phyloP scores from a whole-genome alignment of 768 basidiomycete species.

The Scleroderma bovista region DNA sequence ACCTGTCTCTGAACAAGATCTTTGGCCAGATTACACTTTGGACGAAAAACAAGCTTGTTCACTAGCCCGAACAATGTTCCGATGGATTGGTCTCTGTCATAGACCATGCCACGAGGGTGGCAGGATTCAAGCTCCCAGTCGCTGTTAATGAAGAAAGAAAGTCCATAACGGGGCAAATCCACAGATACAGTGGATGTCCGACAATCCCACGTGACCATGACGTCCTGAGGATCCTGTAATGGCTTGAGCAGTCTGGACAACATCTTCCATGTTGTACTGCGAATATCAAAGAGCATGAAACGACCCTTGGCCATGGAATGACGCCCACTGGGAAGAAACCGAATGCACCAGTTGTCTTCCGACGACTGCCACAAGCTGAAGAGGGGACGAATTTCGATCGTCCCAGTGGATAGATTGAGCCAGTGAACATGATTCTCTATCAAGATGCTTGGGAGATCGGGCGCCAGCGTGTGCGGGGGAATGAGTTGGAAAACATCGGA shows the following conservation, averaged over 20 bases:
- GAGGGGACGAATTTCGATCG: slow-evolving; percentile 25
- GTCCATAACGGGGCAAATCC: slow-evolving; percentile 35
- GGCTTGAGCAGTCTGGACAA: neutral
- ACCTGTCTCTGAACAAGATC: slow-evolving; percentile 20
- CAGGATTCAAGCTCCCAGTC: slow-evolving; percentile 30
- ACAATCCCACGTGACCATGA: neutral
- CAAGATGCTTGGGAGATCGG: slow-evolving; percentile 23
- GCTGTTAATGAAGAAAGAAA: neutral
- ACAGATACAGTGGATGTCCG: slow-evolving; percentile 19
- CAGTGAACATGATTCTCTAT: slow-evolving; percentile 25
- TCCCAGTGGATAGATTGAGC: slow-evolving; percentile 19
- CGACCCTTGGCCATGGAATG: neutral
- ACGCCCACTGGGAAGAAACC: neutral
- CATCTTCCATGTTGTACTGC: slow-evolving; percentile 3
- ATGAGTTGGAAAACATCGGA: slow-evolving; percentile 17
- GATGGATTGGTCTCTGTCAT: slow-evolving; percentile 36
- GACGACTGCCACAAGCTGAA: slow-evolving; percentile 22
- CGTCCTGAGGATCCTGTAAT: neutral
- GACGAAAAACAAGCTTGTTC: slow-evolving; percentile 31
- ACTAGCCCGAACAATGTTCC: slow-evolving; percentile 38
- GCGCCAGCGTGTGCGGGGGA: slow-evolving; percentile 14
- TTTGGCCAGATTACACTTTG: neutral
- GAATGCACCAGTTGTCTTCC: slow-evolving; percentile 20
- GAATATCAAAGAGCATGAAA: neutral
- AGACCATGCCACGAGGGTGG: slow-evolving; percentile 37